Evolutionary conservation across 805 yeast genomes (phyloP).

Genomic region (Sugiyamaella qingdaonensis): DNA sequence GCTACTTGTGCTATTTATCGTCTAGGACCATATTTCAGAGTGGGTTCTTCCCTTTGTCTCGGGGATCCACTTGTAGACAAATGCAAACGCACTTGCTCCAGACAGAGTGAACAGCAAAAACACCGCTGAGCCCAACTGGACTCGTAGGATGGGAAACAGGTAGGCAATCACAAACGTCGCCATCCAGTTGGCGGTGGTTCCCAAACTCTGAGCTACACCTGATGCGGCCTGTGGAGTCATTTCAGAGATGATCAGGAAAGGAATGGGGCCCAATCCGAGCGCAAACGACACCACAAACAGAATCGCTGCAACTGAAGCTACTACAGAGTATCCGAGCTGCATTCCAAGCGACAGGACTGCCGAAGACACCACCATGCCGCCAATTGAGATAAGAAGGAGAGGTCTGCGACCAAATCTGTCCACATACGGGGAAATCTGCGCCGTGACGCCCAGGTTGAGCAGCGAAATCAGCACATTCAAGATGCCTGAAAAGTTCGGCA

Average conservation of each 20-base stretch:
- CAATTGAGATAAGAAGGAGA: conserved; percentile 59
- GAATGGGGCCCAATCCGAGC: conserved; percentile 91
- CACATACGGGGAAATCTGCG: conserved; percentile 67
- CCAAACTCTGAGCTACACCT: conserved; percentile 88
- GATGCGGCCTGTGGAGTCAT: conserved; percentile 77
- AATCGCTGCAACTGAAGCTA: conserved; percentile 51
- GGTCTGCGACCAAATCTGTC: conserved; percentile 75
- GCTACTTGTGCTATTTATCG: neutral
- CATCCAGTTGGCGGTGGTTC: conserved; percentile 86
- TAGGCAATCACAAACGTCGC: conserved; percentile 76
- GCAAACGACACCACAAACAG: conserved; percentile 83
- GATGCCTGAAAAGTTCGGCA: conserved; percentile 66
- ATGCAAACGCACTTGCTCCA: conserved; percentile 31
- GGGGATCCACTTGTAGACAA: conserved; percentile 52
- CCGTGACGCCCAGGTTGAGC: conserved; percentile 71
- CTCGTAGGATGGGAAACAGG: conserved; percentile 69
- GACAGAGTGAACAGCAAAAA: conserved; percentile 55
- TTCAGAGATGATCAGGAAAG: conserved; percentile 83
- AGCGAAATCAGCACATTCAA: conserved; percentile 75
- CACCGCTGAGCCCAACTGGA: conserved; percentile 67
- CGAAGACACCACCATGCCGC: conserved; percentile 64
- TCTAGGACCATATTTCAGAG: neutral
- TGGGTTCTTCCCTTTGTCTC: conserved; percentile 65
- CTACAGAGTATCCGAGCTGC: conserved; percentile 7
- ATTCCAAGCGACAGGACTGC: conserved; percentile 66